These are phyloP conservation scores for Aspergillus sp. DNA, from an alignment of 2,329 filamentous ascomycete species.

Conservation along the genomic window DNA sequence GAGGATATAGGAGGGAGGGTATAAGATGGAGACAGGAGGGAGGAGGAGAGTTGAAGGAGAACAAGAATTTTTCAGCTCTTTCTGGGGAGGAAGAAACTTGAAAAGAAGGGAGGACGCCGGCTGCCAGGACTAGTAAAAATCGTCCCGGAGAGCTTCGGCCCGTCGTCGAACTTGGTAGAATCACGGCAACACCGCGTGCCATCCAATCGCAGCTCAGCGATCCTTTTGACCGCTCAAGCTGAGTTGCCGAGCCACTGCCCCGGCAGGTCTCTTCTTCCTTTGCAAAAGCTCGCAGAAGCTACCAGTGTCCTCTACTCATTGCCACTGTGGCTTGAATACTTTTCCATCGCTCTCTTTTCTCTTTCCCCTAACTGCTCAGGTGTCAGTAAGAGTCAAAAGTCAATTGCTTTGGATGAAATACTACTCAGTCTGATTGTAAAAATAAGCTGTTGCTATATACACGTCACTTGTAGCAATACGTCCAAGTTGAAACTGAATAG, in stretches of 20 bases:
- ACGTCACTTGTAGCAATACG: too few species aligned
- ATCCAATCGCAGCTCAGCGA: conserved; percentile 22
- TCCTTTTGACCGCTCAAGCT: conserved; percentile 20
- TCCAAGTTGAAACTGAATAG: too few species aligned
- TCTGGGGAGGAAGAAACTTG: conserved; percentile 26
- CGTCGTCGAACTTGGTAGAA: conserved; percentile 43
- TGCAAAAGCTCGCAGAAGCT: background rate
- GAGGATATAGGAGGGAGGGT: conserved; percentile 20
- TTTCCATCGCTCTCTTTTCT: background rate
- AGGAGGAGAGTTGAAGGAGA: conserved; percentile 21
- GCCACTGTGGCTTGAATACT: background rate
- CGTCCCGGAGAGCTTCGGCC: conserved; percentile 38
- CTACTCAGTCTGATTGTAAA: background rate
- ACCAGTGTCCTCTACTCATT: background rate
- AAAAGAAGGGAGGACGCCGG: conserved; percentile 34
- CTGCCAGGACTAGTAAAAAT: conserved; percentile 32
- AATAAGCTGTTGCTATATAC: background rate
- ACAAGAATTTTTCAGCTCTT: conserved; percentile 23
- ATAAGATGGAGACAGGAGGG: conserved; percentile 11
- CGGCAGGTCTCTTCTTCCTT: background rate
- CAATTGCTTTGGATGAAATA: background rate
- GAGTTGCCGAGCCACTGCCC: conserved; percentile 15
- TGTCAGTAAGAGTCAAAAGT: background rate
- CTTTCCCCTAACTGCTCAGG: background rate
- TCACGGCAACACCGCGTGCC: conserved; percentile 22